Evolutionary conservation across 2,329 filamentous ascomycete species (phyloP).

Genomic region (Dryadomyces quercus-mongolicae): DNA sequence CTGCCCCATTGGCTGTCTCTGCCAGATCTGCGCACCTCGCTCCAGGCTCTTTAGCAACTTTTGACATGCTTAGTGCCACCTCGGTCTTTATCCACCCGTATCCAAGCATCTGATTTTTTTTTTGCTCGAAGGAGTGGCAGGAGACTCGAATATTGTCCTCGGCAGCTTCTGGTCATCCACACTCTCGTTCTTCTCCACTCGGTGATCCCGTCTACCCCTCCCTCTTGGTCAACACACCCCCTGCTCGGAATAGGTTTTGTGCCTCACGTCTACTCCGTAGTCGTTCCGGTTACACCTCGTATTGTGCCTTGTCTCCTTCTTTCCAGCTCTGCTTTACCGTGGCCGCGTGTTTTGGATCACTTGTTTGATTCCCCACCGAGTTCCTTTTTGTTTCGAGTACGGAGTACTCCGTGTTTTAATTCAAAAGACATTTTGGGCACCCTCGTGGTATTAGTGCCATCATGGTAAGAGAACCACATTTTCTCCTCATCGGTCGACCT

Average conservation of each 20-base stretch:
- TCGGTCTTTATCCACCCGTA: not conserved
- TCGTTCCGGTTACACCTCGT: not conserved
- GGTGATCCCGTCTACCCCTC: not conserved
- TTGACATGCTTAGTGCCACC: not conserved
- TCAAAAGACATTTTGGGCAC: not conserved
- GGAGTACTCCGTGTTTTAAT: not conserved
- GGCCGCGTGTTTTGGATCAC: not conserved
- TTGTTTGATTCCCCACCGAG: not conserved
- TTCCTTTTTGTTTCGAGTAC: not conserved
- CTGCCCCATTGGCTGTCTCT: not conserved
- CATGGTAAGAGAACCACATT: constrained; percentile 1
- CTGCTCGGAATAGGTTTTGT: not conserved
- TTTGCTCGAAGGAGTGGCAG: not conserved
- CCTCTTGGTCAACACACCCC: not conserved
- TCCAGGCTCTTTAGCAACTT: not conserved
- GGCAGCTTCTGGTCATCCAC: not conserved
- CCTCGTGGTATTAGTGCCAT: not conserved
- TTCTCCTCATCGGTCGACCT: not conserved
- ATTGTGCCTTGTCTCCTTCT: not conserved
- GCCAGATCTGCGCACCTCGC: not conserved
- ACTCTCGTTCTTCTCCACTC: not conserved
- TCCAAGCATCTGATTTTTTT: not conserved
- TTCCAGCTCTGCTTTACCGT: not conserved
- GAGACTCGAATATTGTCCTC: not conserved
- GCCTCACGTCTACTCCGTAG: not conserved